A percentile compares a stretch with the other conserved stretches of the same genome.
phyloP scores from a whole-genome alignment of 2,329 filamentous ascomycete species.

The Fusarium papillatum region DNA sequence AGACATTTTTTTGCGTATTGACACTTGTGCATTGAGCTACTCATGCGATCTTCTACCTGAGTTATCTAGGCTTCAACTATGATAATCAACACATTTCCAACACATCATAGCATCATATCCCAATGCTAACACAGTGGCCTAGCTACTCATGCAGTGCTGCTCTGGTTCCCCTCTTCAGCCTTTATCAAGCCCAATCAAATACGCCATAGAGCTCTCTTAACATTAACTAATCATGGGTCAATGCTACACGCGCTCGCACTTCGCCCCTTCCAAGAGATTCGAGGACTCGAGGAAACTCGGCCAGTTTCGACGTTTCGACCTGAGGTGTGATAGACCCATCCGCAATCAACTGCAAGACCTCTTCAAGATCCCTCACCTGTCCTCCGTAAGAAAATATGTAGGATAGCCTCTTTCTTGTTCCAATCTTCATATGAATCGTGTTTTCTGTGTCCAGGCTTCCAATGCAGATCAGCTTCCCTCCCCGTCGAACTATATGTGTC shows the following conservation, averaged over 20 bases:
- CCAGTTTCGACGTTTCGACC: slow-evolving; percentile 25
- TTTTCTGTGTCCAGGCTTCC: slow-evolving; percentile 55
- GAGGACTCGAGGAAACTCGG: slow-evolving; percentile 28
- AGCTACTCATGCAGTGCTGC: not conserved
- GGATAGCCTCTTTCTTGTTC: slow-evolving; percentile 55
- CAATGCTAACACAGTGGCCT: too few species aligned
- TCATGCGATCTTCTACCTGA: not conserved
- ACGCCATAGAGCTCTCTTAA: not conserved
- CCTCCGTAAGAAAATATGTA: slow-evolving; percentile 60
- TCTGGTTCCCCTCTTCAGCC: not conserved
- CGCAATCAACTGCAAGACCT: slow-evolving; percentile 43
- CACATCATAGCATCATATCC: too few species aligned
- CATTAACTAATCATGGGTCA: slow-evolving; percentile 15
- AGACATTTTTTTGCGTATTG: not conserved
- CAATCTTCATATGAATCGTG: slow-evolving; percentile 58
- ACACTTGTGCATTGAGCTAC: not conserved
- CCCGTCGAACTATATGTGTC: slow-evolving; percentile 23
- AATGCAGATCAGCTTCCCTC: slow-evolving; percentile 54
- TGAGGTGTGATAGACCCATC: slow-evolving; percentile 19
- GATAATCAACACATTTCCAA: too few species aligned
- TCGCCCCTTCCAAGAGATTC: slow-evolving; percentile 9
- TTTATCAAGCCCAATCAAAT: not conserved
- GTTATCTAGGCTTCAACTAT: too few species aligned
- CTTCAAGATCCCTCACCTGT: slow-evolving; percentile 53
- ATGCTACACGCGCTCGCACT: slow-evolving; percentile 14